Conservation (phyloP, 1,284 basidiomycete genomes). For the Microbotryomycetes sp. region DNA sequence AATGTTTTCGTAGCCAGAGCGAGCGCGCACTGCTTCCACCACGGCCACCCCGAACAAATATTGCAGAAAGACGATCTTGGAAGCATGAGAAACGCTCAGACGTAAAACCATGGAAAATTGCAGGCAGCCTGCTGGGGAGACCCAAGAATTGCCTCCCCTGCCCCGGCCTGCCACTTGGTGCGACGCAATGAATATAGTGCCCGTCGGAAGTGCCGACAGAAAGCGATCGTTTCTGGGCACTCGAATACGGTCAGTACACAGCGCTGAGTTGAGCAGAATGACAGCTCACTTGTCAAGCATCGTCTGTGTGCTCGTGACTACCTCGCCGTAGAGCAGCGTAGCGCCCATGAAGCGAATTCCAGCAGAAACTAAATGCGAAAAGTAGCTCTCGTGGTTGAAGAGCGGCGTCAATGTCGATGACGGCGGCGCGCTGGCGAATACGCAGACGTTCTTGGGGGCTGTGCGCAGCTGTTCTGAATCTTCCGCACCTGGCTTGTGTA, state of each 20-base stretch:
- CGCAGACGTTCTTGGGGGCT: slow-evolving; percentile 50
- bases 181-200: slow-evolving; percentile 73
- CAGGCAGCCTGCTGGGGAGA: slow-evolving; percentile 83
- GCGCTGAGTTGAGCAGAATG: not conserved
- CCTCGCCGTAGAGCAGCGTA: slow-evolving; percentile 74
- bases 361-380: slow-evolving; percentile 22
- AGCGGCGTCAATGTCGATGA: slow-evolving; percentile 42
- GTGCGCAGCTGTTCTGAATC: slow-evolving; percentile 16
- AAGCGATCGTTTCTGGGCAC: slow-evolving; percentile 64
- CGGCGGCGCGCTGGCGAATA: slow-evolving; percentile 40
- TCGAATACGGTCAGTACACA: not conserved
- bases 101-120: slow-evolving; percentile 76
- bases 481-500: not conserved
- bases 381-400: slow-evolving; percentile 46
- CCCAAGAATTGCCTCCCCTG: slow-evolving; percentile 82
- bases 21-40: slow-evolving; percentile 62
- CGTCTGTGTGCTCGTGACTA: slow-evolving; percentile 89
- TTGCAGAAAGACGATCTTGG: slow-evolving; percentile 85
- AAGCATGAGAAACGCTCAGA: slow-evolving; percentile 51
- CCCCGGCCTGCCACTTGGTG: slow-evolving; percentile 84
- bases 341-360: slow-evolving; percentile 50
- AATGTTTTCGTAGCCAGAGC: slow-evolving; percentile 41
- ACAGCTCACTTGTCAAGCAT: slow-evolving; percentile 75
- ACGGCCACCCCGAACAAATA: slow-evolving; percentile 87
- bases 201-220: slow-evolving; percentile 61